Evolutionary conservation across 2,329 filamentous ascomycete species (phyloP).

Genomic region (Ramichloridium luteum): DNA sequence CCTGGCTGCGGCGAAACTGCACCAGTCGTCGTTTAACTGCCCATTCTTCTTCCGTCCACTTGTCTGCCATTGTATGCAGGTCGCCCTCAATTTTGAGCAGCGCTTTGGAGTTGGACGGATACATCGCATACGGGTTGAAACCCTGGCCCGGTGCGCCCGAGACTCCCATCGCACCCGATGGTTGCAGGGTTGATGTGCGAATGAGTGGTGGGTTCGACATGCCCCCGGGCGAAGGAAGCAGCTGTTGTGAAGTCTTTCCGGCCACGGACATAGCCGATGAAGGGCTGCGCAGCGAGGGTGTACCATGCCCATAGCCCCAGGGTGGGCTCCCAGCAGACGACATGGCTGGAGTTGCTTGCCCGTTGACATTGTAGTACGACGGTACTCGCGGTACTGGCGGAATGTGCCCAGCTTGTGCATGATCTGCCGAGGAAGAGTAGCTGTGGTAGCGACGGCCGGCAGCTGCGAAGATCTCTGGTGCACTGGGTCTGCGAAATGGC

Average conservation of each 20-base stretch:
- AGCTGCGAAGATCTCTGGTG: conserved; percentile 26
- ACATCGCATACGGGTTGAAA: conserved; percentile 70
- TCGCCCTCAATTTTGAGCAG: conserved; percentile 75
- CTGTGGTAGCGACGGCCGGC: neutral
- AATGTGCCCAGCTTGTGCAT: too few species aligned
- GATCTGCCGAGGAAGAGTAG: neutral
- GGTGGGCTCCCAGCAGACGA: conserved; percentile 26
- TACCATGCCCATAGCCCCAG: conserved; percentile 20
- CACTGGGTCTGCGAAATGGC: conserved; percentile 25
- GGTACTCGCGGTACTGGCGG: conserved; percentile 14
- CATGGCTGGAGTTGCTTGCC: conserved; percentile 17
- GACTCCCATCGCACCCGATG: conserved; percentile 23
- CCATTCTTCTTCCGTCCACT: conserved; percentile 75
- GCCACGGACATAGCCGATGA: conserved; percentile 17
- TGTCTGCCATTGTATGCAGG: conserved; percentile 67
- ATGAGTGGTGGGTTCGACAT: conserved; percentile 48
- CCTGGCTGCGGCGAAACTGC: conserved; percentile 72
- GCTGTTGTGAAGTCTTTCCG: conserved; percentile 16
- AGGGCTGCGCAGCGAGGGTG: conserved; percentile 18
- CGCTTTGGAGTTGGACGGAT: conserved; percentile 61
- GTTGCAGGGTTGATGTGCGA: conserved; percentile 53
- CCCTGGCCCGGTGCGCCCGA: conserved; percentile 27
- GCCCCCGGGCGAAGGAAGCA: conserved; percentile 34
- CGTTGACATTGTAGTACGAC: conserved; percentile 14
- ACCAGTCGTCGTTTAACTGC: conserved; percentile 71